Evolutionary conservation across 2,329 filamentous ascomycete genomes (phyloP).

Genomic region (Fusarium xyrophilum): DNA sequence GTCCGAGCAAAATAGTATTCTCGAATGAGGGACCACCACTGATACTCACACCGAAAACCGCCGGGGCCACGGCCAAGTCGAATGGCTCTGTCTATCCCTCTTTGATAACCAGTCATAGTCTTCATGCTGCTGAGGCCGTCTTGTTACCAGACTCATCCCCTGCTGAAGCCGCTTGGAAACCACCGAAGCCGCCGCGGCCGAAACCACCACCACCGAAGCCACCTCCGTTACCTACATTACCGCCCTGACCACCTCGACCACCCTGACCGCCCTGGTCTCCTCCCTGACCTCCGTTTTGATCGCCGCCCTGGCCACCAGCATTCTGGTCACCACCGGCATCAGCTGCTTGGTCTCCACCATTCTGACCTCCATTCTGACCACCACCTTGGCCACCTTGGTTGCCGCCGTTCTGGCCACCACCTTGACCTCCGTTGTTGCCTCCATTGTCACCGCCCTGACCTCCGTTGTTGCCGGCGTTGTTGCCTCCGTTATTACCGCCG

Average conservation of each 20-base stretch:
- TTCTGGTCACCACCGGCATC: not conserved
- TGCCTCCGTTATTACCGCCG: not conserved
- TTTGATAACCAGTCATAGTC: slow-evolving; percentile 27
- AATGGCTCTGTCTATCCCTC: slow-evolving; percentile 40
- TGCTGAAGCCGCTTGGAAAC: slow-evolving; percentile 28
- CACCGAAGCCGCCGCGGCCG: slow-evolving; percentile 8
- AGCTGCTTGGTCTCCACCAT: slow-evolving; percentile 6
- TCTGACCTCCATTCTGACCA: slow-evolving; percentile 1
- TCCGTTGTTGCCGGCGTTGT: not conserved
- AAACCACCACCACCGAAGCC: slow-evolving; percentile 3
- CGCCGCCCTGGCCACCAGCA: slow-evolving; percentile 4
- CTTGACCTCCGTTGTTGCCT: not conserved
- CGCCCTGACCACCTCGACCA: slow-evolving; percentile 12
- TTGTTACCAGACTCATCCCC: slow-evolving; percentile 17
- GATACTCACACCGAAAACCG: slow-evolving; percentile 57
- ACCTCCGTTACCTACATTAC: slow-evolving; percentile 4
- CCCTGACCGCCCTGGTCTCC: slow-evolving; percentile 26
- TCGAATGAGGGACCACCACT: slow-evolving; percentile 60
- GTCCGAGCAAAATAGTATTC: slow-evolving; percentile 33
- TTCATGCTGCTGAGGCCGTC: slow-evolving; percentile 19
- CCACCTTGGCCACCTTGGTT: not conserved
- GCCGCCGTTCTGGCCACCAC: not conserved
- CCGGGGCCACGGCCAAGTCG: slow-evolving; percentile 60
- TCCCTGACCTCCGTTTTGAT: slow-evolving; percentile 22
- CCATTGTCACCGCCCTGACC: not conserved